These are phyloP conservation scores for Suhomyces ambrosiae DNA, from an alignment of 1,139 yeast genomes.

Conservation along the genomic window DNA sequence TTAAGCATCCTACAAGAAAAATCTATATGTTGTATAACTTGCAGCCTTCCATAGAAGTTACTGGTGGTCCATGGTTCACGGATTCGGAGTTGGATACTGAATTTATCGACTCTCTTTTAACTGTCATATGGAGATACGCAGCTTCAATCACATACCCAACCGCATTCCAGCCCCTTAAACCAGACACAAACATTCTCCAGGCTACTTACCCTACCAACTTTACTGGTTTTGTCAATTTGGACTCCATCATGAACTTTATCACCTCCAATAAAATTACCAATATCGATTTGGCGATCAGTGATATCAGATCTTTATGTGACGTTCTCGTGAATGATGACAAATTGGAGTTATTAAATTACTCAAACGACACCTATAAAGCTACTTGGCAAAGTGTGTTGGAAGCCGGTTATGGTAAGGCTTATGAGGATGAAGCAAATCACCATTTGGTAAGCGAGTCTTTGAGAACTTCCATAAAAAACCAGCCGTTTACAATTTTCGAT, in stretches of 20 bases:
- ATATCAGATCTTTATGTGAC: conserved; percentile 82
- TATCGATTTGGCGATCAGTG: conserved; percentile 73
- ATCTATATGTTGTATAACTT: conserved; percentile 92
- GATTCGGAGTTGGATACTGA: conserved; percentile 94
- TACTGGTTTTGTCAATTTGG: conserved; percentile 67
- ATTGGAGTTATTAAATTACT: conserved; percentile 57
- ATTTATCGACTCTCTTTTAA: conserved; percentile 79
- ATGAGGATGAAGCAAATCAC: conserved; percentile 27
- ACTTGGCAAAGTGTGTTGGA: conserved; percentile 64
- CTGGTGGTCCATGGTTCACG: conserved; percentile 99
- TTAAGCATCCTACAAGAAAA: conserved; percentile 93
- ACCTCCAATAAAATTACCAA: conserved; percentile 74
- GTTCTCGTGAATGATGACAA: conserved; percentile 87
- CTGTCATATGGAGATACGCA: conserved; percentile 86
- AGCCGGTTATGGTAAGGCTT: conserved; percentile 57
- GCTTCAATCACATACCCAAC: conserved; percentile 76
- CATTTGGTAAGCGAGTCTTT: conserved; percentile 15
- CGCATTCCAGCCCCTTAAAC: conserved; percentile 51
- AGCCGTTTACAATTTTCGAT: conserved; percentile 39
- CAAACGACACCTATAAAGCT: conserved; percentile 56
- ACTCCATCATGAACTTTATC: conserved; percentile 75
- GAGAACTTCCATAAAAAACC: conserved; percentile 19
- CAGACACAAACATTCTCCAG: conserved; percentile 51
- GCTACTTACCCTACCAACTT: conserved; percentile 36
- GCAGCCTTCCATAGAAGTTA: conserved; percentile 92